Evolutionary conservation across 352 stramenopile species (phyloP).

Genomic region (Globisporangium irregulare): DNA sequence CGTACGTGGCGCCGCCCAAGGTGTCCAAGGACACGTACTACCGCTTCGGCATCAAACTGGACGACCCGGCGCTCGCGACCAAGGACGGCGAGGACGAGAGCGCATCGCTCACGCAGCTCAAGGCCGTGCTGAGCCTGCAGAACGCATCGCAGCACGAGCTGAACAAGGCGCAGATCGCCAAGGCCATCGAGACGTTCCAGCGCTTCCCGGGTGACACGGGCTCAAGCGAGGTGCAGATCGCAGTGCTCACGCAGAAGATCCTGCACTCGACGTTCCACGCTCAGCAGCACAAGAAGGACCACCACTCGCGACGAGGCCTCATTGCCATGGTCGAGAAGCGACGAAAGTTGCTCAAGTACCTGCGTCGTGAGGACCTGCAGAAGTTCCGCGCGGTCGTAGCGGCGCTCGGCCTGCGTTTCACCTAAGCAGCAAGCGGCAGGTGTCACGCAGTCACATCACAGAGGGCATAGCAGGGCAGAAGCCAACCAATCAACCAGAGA

Average conservation of each 20-base stretch:
- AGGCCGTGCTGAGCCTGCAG: constrained; percentile 64
- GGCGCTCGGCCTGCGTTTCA: constrained; percentile 75
- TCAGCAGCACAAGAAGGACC: constrained; percentile 82
- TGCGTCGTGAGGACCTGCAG: constrained; percentile 75
- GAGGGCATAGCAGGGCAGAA: not conserved
- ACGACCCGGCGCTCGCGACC: constrained; percentile 40
- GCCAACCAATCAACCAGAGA: not conserved
- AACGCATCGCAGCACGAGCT: constrained; percentile 84
- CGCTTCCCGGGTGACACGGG: constrained; percentile 83
- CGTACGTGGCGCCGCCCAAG: constrained; percentile 64
- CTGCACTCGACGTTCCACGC: constrained; percentile 72
- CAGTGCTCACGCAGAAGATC: constrained; percentile 86
- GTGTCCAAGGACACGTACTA: constrained; percentile 51
- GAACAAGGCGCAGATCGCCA: constrained; percentile 79
- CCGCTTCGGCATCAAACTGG: constrained; percentile 62
- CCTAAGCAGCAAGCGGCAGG: constrained; percentile 24
- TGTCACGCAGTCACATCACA: not conserved
- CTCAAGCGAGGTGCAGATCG: constrained; percentile 84
- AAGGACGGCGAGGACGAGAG: constrained; percentile 31
- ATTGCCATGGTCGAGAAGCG: constrained; percentile 86
- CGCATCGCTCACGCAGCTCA: constrained; percentile 44
- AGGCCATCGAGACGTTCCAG: constrained; percentile 83
- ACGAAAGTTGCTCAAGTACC: constrained; percentile 84
- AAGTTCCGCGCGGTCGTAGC: constrained; percentile 80
- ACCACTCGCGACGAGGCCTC: constrained; percentile 81